Percentiles rank a stretch among this genome's conserved stretches.
phyloP scores from a whole-genome alignment of 768 basidiomycete species.

The Fibroporia radiculosa region DNA sequence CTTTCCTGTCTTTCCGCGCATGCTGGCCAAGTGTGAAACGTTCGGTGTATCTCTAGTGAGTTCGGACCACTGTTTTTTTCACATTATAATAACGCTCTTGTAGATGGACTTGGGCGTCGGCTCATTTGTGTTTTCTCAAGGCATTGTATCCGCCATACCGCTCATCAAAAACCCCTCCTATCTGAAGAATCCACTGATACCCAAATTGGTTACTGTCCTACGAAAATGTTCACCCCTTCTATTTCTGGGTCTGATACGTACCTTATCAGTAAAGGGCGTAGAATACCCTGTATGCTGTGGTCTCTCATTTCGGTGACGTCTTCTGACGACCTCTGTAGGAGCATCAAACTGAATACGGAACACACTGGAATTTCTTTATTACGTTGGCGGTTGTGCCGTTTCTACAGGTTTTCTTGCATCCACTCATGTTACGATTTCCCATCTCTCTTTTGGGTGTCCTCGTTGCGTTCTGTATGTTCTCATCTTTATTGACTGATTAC shows the following conservation, averaged over 20 bases:
- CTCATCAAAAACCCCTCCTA: conserved; percentile 56
- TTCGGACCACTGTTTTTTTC: conserved; percentile 5
- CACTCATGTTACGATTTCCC: conserved; percentile 48
- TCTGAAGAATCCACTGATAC: conserved; percentile 38
- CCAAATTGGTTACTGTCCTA: conserved; percentile 43
- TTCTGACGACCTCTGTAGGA: conserved; percentile 42
- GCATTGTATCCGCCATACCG: conserved; percentile 82
- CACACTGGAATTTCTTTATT: conserved; percentile 99
- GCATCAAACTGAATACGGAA: conserved; percentile 93
- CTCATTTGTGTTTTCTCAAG: conserved; percentile 95
- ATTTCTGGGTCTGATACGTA: conserved; percentile 65
- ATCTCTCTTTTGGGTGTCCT: conserved; percentile 56
- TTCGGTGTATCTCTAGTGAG: conserved; percentile 90
- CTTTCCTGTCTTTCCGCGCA: conserved; percentile 85
- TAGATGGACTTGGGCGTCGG: conserved; percentile 99
- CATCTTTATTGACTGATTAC: neutral
- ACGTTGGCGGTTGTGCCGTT: conserved; percentile 79
- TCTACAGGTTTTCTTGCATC: conserved; percentile 61
- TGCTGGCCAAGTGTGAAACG: conserved; percentile 86
- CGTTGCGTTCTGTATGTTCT: conserved; percentile 46
- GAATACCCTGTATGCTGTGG: conserved; percentile 78
- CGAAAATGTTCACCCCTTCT: conserved; percentile 63
- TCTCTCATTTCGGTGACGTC: no score
- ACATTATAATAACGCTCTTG: conserved; percentile 1
- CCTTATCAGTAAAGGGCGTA: conserved; percentile 82